A percentile compares a stretch with the other conserved stretches of the same genome.
Conservation (phyloP, 1,284 basidiomycete genomes). For the Phlebopus sp. region DNA sequence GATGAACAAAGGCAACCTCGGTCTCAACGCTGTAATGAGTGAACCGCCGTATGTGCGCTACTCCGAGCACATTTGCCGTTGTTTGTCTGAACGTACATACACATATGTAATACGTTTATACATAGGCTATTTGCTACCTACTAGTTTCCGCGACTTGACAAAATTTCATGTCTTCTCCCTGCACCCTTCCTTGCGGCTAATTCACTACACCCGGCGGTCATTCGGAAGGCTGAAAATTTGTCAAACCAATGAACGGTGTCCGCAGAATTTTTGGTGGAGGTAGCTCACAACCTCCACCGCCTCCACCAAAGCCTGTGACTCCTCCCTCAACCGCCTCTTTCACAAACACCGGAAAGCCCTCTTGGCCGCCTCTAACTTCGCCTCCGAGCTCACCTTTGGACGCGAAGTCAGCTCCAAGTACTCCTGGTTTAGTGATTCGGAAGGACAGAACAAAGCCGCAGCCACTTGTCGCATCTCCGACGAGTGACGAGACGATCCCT, state of each 20-base stretch:
- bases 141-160: constrained; percentile 8
- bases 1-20: too few species aligned
- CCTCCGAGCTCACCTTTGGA: constrained; percentile 25
- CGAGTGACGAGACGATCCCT: constrained; percentile 22
- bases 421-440: constrained; percentile 50
- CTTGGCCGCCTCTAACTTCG: constrained; percentile 45
- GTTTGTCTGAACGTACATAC: too few species aligned
- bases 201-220: constrained; percentile 21
- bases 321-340: constrained; percentile 25
- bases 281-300: constrained; percentile 23
- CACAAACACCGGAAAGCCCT: constrained; percentile 34
- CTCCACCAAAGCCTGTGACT: constrained; percentile 21
- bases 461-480: constrained; percentile 23
- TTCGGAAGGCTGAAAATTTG: constrained; percentile 3
- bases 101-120: neutral
- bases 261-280: constrained; percentile 60
- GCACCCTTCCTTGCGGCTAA: neutral
- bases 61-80: too few species aligned
- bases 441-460: constrained; percentile 43
- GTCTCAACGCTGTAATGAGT: too few species aligned
- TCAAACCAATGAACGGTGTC: constrained; percentile 62
- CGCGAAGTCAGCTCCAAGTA: constrained; percentile 33
- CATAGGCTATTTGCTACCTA: neutral
- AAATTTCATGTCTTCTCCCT: constrained; percentile 1
- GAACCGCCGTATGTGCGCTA: too few species aligned